Evolutionary conservation across 441 rosid genomes (phyloP), one percentile per base, ranked within the genome.

Genomic region (Isatis lusitanica): DNA sequence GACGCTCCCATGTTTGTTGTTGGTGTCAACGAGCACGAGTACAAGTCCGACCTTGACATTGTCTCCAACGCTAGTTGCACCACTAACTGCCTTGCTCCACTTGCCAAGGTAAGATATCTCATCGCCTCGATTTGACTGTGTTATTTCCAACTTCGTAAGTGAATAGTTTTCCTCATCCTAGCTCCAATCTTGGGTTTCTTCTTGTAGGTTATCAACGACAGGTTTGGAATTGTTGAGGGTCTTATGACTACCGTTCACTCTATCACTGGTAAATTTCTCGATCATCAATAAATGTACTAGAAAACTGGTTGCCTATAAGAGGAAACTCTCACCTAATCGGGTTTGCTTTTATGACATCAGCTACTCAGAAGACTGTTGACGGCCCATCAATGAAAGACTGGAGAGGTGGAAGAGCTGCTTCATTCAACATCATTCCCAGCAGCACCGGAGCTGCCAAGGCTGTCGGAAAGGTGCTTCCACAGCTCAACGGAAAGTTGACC

Each of bases 391-490:
- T 60, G 80, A 91, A 90, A 79, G 97, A 91, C 85, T 89, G 97
- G 97, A 89, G 97, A 82, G 97, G 96, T 79, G 97, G 97, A 40
- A 89, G 97, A 62, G 91, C 96, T 33, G 95, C 97, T 55, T 91
- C 97, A 66, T 91, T 89, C 82, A 91, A 91, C 86, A 91, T 91
- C 78, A 91, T 91, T 78, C 95, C 93, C 47, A 85, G 92, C 90
- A 91, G 91, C 85, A 91, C 97, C 4, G 95, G 97, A 15, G 97
- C 97, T 73, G 96, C 97, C 52, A 91, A 91, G 94, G 95, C 93
- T 39, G 97, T 90, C 16, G 95, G 97, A 53, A 91, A 88, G 61
- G 97, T 91, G 52, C 78, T 91, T 56, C 97, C 93, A 0, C 40
- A 77, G 5, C 90, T 91, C 4, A 88, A 86, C 28, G 96, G 97